Evolutionary conservation across 306 rosid genomes (phyloP).

Genomic region (Acacia confusa): DNA sequence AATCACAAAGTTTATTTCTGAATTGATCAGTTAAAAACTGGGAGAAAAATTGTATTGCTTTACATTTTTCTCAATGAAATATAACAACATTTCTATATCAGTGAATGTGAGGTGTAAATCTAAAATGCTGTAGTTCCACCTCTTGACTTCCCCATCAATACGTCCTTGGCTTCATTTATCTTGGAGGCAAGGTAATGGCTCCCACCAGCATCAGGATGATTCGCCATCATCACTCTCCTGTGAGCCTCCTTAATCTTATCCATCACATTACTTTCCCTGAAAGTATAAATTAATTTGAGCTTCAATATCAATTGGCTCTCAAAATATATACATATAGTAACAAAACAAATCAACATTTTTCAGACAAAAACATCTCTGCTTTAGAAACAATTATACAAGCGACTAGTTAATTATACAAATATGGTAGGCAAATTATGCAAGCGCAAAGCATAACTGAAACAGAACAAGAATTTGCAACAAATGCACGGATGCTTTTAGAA

Average conservation of each 20-base stretch:
- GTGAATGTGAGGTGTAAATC: not conserved
- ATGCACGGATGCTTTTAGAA: not conserved
- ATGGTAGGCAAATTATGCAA: not conserved
- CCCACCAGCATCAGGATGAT: conserved; percentile 46
- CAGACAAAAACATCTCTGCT: not conserved
- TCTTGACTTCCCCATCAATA: conserved; percentile 19
- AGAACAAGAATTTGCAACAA: not conserved
- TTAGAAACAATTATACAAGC: not conserved
- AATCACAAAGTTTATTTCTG: too few species aligned
- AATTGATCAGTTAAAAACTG: not conserved
- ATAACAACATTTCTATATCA: not conserved
- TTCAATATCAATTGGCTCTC: not conserved
- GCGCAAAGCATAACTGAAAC: not conserved
- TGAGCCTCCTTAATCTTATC: conserved; percentile 43
- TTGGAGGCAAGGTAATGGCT: conserved; percentile 46
- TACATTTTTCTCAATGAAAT: not conserved
- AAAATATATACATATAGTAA: not conserved
- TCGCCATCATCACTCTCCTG: conserved; percentile 42
- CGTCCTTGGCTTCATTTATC: conserved; percentile 42
- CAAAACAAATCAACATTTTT: not conserved
- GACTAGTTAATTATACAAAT: not conserved
- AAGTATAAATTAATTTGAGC: not conserved
- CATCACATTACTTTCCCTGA: conserved; percentile 24
- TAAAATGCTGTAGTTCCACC: conserved; percentile 26
- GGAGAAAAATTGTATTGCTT: not conserved